Base-by-base conservation (phyloP, 306 rosid species). In the Hylodesmum podocarpum region DNA sequence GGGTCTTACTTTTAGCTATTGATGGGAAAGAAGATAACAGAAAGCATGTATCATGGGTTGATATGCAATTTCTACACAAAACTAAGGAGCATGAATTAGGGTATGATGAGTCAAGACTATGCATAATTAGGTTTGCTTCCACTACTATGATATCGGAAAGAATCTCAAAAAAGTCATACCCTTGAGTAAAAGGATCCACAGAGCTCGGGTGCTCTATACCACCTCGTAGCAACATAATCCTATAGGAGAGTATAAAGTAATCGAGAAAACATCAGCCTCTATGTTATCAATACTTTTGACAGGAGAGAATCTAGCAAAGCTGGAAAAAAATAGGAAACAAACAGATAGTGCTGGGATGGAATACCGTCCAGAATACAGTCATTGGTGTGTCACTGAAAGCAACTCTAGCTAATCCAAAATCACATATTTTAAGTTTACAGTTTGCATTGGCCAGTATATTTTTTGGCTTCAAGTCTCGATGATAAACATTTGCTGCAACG, bases 171-270 rank as follows among this genome's bases (percentile, higher is more conserved):
- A 83, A 21, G 40, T 28, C 79, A 46, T 80, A 94, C 98, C 96
- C 88, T 91, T 4, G 98, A 91, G 91, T 87, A 94, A 91, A 94
- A 94, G 7, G 98, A 94, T 63, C 98, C 97, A 43, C 98, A 91
- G 47, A 94, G 97, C 84, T 94, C 98, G 8, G 98, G 98, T 78
- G 98, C 98, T 83, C 97, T 87, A 85, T 94, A 94, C 98, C 98
- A 94, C 84, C 98, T 90, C 34, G 98, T 94, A 69, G 98, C 97
- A 81, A 94, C 98, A 82, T 94, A 94, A 83, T 94, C 97, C 97
- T 94, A 85, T 76, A 78, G 51, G 58, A 66, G 76, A 11, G 55
- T 53, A 66, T 72, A 15, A 50, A 47, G 16, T 37, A 66, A 55
- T 57, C 57, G 16, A 31, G 69, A 54, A 78, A 71, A 54, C 25